phyloP scores from a whole-genome alignment of 2,329 filamentous ascomycete species.

The Rhinocladiella similis region DNA sequence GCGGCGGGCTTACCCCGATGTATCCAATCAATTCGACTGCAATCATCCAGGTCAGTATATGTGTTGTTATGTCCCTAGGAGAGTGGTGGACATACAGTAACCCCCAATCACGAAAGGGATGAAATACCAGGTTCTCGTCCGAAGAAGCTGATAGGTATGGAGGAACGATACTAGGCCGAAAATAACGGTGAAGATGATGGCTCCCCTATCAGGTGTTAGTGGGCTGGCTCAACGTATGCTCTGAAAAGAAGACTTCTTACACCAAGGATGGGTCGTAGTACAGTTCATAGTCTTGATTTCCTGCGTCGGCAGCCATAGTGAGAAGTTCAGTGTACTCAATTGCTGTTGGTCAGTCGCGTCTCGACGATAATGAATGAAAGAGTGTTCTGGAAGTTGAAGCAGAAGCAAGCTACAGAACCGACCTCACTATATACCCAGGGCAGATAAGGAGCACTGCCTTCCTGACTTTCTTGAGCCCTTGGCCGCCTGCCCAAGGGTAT shows the following conservation, averaged over 20 bases:
- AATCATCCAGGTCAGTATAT: not conserved
- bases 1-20: slow-evolving; percentile 16
- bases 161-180: slow-evolving; percentile 33
- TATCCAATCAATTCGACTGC: slow-evolving; percentile 42
- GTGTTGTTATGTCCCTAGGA: too few relatives aligned
- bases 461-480: too few relatives aligned
- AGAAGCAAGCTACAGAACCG: too few relatives aligned
- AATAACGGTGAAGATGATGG: slow-evolving; percentile 37
- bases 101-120: slow-evolving; percentile 45
- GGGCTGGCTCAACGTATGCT: too few relatives aligned
- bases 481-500: too few relatives aligned
- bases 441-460: too few relatives aligned
- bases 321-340: too few relatives aligned
- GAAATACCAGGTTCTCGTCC: slow-evolving; percentile 39
- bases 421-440: too few relatives aligned
- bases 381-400: too few relatives aligned
- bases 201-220: slow-evolving; percentile 31
- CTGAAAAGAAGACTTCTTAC: slow-evolving; percentile 10
- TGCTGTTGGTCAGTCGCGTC: too few relatives aligned
- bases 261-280: slow-evolving; percentile 36
- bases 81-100: slow-evolving; percentile 3
- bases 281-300: slow-evolving; percentile 1
- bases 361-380: too few relatives aligned
- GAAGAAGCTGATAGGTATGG: slow-evolving; percentile 34
- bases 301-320: too few relatives aligned